Conservation (phyloP, 495 filamentous ascomycete species). For the Neurospora sp. region DNA sequence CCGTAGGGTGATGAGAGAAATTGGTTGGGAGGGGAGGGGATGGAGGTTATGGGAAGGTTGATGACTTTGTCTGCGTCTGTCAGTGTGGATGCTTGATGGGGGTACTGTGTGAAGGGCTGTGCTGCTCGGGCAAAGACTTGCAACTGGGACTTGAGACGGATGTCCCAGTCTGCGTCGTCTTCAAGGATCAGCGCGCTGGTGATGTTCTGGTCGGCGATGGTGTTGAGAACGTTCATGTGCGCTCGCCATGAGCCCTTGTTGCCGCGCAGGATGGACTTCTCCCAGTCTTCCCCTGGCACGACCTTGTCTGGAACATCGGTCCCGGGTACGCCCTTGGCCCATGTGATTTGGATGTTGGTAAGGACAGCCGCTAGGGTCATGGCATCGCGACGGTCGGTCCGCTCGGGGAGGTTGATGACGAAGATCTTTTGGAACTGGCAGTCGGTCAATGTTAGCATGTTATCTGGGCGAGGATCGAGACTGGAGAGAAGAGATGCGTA, state of each 20-base stretch:
- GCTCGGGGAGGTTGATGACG: conserved; percentile 49
- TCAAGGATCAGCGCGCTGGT: conserved; percentile 37
- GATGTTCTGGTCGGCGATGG: conserved; percentile 25
- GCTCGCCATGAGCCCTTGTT: conserved; percentile 38
- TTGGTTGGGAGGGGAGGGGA: neutral
- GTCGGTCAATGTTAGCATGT: neutral
- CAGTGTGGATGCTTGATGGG: neutral
- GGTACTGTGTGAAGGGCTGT: conserved; percentile 17
- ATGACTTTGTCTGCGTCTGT: neutral
- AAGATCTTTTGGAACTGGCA: conserved; percentile 49
- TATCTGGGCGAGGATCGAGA: too few relatives aligned
- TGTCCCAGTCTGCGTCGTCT: conserved; percentile 43
- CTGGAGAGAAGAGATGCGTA: conserved; percentile 4
- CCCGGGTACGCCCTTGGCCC: conserved; percentile 43
- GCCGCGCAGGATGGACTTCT: conserved; percentile 13
- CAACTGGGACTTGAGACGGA: conserved; percentile 35
- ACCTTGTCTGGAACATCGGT: conserved; percentile 28
- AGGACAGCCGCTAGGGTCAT: conserved; percentile 43
- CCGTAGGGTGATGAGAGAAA: conserved; percentile 22
- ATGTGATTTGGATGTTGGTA: conserved; percentile 42
- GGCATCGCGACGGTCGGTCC: conserved; percentile 55
- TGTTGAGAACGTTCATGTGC: conserved; percentile 34
- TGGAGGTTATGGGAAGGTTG: neutral
- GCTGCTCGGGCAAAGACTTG: conserved; percentile 28
- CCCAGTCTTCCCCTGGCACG: conserved; percentile 12